phyloP scores from a whole-genome alignment of 2,329 filamentous ascomycete species.

The Stemphylium beticola region DNA sequence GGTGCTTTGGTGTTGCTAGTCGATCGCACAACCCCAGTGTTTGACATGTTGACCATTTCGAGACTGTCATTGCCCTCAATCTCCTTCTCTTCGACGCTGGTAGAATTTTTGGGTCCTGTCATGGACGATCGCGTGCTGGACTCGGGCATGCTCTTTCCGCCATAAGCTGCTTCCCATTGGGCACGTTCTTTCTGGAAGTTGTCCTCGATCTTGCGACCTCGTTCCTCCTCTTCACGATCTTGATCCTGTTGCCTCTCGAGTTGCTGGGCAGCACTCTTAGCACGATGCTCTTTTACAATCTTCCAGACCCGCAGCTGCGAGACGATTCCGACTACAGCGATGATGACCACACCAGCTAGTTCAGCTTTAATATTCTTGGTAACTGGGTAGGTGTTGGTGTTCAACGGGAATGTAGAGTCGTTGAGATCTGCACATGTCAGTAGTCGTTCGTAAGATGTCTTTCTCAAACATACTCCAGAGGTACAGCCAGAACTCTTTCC shows the following conservation, averaged over 20 bases:
- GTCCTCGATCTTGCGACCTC: constrained; percentile 71
- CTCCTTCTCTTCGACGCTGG: constrained; percentile 44
- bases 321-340: constrained; percentile 76
- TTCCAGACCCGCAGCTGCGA: constrained; percentile 89
- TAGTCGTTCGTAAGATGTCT: constrained; percentile 3
- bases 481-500: constrained; percentile 97
- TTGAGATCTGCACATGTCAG: constrained; percentile 65
- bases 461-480: constrained; percentile 69
- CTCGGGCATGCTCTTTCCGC: constrained; percentile 60
- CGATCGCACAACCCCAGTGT: constrained; percentile 51
- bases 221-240: constrained; percentile 70
- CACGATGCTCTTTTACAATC: constrained; percentile 66
- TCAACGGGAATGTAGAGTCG: constrained; percentile 74
- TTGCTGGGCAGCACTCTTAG: constrained; percentile 54
- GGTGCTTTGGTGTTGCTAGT: constrained; percentile 38
- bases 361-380: constrained; percentile 88
- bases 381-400: constrained; percentile 79
- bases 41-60: constrained; percentile 62
- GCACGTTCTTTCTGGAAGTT: constrained; percentile 66
- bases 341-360: constrained; percentile 75
- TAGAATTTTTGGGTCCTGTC: constrained; percentile 41
- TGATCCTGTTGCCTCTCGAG: constrained; percentile 63
- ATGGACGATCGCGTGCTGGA: constrained; percentile 58
- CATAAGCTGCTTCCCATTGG: constrained; percentile 81
- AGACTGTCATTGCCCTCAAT: constrained; percentile 56